Evolutionary conservation across 192 early-diverging fungal species (phyloP), one percentile per base, ranked within the genome.

Genomic region (Jimgerdemannia lactiflua): DNA sequence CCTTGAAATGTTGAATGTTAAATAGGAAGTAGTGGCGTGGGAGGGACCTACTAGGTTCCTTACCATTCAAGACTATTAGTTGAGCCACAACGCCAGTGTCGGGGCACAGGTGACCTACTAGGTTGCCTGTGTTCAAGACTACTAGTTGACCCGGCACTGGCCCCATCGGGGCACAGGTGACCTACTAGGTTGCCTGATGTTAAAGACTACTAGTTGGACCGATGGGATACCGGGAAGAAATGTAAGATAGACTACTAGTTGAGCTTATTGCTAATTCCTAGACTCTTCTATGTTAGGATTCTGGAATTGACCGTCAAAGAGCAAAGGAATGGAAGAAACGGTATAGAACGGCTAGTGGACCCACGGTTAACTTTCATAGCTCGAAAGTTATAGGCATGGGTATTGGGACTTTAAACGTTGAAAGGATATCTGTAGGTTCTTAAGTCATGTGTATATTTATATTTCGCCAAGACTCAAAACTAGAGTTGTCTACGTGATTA

Each of bases 181-280:
- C 75, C 19, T 76, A 10, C 54, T 71, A 3, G 75, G 39, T 76
- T 71, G 69, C 11, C 75, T 71, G 75, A 75, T 71, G 70, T 71
- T 76, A 6, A 59, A 59, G 49, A 59, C 49, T 59, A 14, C 49
- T 59, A 59, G 49, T 59, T 59, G 49, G 49, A 59, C 63, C 29
- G 64, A 54, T 59, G 67, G 66, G 65, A 42, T 75, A 42, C 67
- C 20, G 39, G n/a, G 42, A 69, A 41, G 17, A 42, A 69, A 41
- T 39, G 17, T 39, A 69, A 69, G 39, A 41, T 69, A 44, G 44
- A 42, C 18, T 42, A 70, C 70, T 67, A 43, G 65, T 66, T 42
- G 41, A 70, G 67, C 68, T 65, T 54, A 75, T 66, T 75, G 19
- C 68, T 70, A 70, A 75, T 70, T 75, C 18, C 40, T 75, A 59